Conservation (phyloP, 78 protist species). For the Bigelowiella natans region DNA sequence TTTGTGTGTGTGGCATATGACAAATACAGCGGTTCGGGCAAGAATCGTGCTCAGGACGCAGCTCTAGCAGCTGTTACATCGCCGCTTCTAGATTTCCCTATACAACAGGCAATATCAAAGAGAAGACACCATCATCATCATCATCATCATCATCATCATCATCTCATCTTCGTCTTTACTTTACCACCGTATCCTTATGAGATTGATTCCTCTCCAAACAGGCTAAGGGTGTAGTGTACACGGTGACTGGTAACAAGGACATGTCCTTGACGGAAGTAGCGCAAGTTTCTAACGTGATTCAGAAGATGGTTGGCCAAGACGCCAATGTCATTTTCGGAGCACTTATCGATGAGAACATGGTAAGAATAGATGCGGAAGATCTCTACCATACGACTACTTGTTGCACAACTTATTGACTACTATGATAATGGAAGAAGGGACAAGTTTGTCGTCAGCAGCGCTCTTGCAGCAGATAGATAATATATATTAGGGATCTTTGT, state of each 20-base stretch:
- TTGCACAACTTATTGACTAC: too few relatives aligned
- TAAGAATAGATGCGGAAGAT: not conserved
- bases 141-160: too few relatives aligned
- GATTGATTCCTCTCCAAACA: too few relatives aligned
- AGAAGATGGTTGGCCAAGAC: not conserved
- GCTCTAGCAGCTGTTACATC: conserved; percentile 18
- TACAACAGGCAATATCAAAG: not conserved
- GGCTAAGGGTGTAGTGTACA: conserved; percentile 1
- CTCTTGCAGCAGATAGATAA: not conserved
- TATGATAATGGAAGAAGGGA: too few relatives aligned
- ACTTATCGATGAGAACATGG: not conserved
- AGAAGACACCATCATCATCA: too few relatives aligned
- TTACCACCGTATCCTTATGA: too few relatives aligned
- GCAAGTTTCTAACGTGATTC: not conserved
- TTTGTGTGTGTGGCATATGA: too few relatives aligned
- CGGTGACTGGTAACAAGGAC: not conserved
- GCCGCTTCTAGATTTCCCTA: conserved; percentile 31
- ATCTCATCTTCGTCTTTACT: too few relatives aligned
- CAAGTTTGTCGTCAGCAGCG: too few relatives aligned
- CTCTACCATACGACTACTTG: too few relatives aligned
- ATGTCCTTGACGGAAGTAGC: not conserved
- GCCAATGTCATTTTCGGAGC: conserved; percentile 13
- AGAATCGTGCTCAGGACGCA: conserved; percentile 14
- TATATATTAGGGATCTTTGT: not conserved
- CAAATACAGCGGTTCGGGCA: not conserved